These are phyloP conservation scores for Corynascus novoguineensis DNA, from an alignment of 495 filamentous ascomycete genomes.

Conservation along the genomic window DNA sequence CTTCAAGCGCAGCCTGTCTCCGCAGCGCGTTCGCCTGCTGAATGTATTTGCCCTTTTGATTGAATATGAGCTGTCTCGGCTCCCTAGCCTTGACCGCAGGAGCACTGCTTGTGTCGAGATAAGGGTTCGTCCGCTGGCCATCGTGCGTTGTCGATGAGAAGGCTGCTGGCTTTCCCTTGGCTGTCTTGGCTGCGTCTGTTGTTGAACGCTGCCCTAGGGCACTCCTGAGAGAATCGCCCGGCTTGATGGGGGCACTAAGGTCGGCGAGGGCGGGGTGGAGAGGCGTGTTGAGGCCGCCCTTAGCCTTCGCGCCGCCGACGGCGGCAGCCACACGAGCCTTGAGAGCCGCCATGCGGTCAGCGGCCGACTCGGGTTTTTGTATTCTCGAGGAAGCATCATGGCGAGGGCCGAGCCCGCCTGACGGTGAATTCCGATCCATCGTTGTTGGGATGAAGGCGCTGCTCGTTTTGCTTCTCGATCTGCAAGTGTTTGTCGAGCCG, in stretches of 20 bases:
- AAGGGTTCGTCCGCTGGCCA: constrained; percentile 62
- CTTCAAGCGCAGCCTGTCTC: constrained; percentile 80
- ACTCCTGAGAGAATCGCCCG: constrained; percentile 27
- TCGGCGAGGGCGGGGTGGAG: constrained; percentile 87
- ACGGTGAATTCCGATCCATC: constrained; percentile 42
- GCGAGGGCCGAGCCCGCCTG: constrained; percentile 47
- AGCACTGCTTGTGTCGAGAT: constrained; percentile 69
- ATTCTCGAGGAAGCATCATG: constrained; percentile 47
- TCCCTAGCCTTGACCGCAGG: constrained; percentile 58
- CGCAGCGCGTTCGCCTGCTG: constrained; percentile 83
- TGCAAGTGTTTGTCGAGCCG: too few species aligned
- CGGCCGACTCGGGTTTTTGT: constrained; percentile 49
- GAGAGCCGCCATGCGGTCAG: constrained; percentile 58
- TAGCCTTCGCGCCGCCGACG: constrained; percentile 53
- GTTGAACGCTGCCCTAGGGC: constrained; percentile 26
- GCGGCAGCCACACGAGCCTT: constrained; percentile 78
- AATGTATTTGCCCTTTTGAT: constrained; percentile 96
- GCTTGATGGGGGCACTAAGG: constrained; percentile 52
- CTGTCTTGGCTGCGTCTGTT: constrained; percentile 16
- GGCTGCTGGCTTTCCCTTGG: constrained; percentile 34
- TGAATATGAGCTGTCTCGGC: constrained; percentile 76
- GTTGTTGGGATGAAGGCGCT: constrained; percentile 22
- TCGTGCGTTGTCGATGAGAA: constrained; percentile 29
- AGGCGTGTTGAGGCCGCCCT: constrained; percentile 80
- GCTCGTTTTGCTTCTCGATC: background rate